Evolutionary conservation across 805 yeast genomes (phyloP).

Genomic region (Brettanomyces custersianus): DNA sequence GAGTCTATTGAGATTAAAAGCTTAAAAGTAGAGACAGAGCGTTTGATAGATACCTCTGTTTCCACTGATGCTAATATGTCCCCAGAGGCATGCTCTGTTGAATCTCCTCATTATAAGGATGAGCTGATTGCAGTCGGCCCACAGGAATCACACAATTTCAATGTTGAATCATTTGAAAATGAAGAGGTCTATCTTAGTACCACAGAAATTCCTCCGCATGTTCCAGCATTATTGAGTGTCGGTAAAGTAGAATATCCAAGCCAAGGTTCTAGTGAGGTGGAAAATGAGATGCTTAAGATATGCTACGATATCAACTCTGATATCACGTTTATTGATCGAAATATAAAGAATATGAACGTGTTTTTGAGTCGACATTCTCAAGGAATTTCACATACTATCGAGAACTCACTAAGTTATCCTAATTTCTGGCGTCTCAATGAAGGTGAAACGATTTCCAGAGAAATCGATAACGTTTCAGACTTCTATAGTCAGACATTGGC

Average conservation of each 20-base stretch:
- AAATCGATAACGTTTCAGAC: constrained; percentile 4
- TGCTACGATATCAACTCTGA: constrained; percentile 24
- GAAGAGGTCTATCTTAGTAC: constrained; percentile 21
- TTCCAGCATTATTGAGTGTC: constrained; percentile 17
- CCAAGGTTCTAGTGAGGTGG: constrained; percentile 9
- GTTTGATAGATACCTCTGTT: not conserved
- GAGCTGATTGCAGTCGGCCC: constrained; percentile 1
- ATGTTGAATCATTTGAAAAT: constrained; percentile 13
- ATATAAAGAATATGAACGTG: constrained; percentile 11
- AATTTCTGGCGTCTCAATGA: constrained; percentile 25
- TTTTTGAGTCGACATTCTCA: constrained; percentile 19
- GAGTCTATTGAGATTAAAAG: not conserved
- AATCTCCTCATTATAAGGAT: not conserved
- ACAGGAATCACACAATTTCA: constrained; percentile 1
- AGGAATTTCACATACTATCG: constrained; percentile 14
- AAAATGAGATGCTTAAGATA: constrained; percentile 19
- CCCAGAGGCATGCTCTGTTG: not conserved
- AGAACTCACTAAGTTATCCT: constrained; percentile 15
- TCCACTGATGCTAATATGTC: constrained; percentile 1
- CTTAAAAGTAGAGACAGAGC: not conserved
- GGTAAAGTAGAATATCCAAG: constrained; percentile 17
- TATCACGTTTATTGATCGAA: constrained; percentile 16
- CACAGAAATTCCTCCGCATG: constrained; percentile 11
- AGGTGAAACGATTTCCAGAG: constrained; percentile 11
- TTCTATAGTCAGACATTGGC: not conserved